phyloP scores from a whole-genome alignment of 441 rosid species.

The Aquilaria agallochum region DNA sequence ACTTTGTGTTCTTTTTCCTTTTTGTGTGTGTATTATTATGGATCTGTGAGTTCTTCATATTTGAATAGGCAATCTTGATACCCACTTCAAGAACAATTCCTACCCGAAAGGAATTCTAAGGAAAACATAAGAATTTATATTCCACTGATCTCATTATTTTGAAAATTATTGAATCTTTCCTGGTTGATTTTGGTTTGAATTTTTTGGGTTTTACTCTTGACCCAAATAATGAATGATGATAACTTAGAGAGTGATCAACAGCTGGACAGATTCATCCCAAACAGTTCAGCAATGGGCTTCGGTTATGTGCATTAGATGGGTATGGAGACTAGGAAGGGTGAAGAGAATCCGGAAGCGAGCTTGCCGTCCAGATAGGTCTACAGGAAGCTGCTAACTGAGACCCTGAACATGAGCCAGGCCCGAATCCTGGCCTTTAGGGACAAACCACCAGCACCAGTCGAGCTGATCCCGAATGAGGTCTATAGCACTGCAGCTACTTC shows the following conservation, averaged over 20 bases:
- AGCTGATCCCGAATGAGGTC: slow-evolving; percentile 13
- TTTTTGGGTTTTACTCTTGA: slow-evolving; percentile 4
- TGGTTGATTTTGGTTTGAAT: not conserved
- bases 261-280: slow-evolving; percentile 49
- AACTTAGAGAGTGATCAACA: slow-evolving; percentile 2
- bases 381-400: slow-evolving; percentile 26
- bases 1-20: not conserved
- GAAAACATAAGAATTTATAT: slow-evolving; percentile 34
- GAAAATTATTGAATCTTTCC: not conserved
- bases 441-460: slow-evolving; percentile 28
- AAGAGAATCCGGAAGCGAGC: slow-evolving; percentile 15
- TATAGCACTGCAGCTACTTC: no score
- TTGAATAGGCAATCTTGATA: slow-evolving; percentile 36
- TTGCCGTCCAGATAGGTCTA: slow-evolving; percentile 31
- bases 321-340: slow-evolving; percentile 27
- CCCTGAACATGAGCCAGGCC: slow-evolving; percentile 32
- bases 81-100: slow-evolving; percentile 52
- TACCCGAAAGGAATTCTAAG: slow-evolving; percentile 40
- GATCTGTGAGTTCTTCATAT: slow-evolving; percentile 31
- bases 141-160: not conserved
- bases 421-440: slow-evolving; percentile 36
- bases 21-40: slow-evolving; percentile 20
- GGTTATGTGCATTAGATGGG: slow-evolving; percentile 42
- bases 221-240: not conserved
- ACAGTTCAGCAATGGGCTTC: slow-evolving; percentile 52